phyloP scores from a whole-genome alignment of 2,329 filamentous ascomycete species.

The Sporothrix euskadiensis region DNA sequence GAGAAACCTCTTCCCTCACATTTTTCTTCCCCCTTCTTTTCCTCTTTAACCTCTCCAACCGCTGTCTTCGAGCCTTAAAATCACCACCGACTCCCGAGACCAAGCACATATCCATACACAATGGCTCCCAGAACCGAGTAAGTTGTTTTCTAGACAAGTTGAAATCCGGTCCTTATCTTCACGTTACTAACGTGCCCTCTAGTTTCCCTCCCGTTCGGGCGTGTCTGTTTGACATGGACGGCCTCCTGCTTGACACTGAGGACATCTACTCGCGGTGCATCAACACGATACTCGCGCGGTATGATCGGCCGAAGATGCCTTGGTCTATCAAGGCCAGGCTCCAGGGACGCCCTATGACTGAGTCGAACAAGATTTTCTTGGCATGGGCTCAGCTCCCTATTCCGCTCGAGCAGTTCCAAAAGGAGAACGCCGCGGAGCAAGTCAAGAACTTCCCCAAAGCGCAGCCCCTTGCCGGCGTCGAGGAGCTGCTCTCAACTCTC shows the following conservation, averaged over 20 bases:
- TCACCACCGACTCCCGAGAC: neutral
- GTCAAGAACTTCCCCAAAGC: conserved; percentile 68
- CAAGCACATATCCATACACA: neutral
- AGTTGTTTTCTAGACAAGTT: conserved; percentile 20
- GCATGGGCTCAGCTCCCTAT: conserved; percentile 88
- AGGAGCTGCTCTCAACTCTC: conserved; percentile 64
- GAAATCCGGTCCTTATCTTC: neutral
- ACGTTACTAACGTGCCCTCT: conserved; percentile 19
- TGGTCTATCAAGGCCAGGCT: conserved; percentile 94
- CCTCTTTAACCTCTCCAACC: neutral
- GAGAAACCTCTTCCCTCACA: neutral
- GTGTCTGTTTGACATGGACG: conserved; percentile 99
- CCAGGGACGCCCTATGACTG: conserved; percentile 58
- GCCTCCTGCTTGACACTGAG: conserved; percentile 89
- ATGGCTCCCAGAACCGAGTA: conserved; percentile 42
- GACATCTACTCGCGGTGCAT: conserved; percentile 83
- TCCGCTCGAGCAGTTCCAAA: conserved; percentile 64
- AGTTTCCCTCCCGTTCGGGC: conserved; percentile 77
- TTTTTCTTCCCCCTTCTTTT: neutral
- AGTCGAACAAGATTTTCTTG: conserved; percentile 59
- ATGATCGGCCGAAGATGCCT: conserved; percentile 72
- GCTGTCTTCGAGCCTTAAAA: neutral
- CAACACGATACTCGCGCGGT: conserved; percentile 76
- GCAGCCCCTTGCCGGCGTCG: conserved; percentile 77
- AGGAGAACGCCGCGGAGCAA: conserved; percentile 64